Evolutionary conservation across 1,139 yeast species (phyloP), one percentile per base, ranked within the genome.

Genomic region (Zygoascus hellenicus): DNA sequence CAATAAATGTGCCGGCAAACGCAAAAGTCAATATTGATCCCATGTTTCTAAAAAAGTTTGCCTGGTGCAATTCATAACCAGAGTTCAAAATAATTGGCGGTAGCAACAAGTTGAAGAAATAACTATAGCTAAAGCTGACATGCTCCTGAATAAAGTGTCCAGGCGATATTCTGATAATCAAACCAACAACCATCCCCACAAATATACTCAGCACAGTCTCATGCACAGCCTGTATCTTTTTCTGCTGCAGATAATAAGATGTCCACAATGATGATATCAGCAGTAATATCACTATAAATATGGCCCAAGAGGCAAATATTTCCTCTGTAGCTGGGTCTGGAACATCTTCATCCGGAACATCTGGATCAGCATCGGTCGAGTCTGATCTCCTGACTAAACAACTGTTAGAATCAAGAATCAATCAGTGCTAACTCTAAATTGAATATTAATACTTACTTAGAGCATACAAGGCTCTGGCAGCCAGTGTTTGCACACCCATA

Each of bases 101-200:
- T 54, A 94, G 75, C 50, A 94, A 71, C 43, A 94, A 81, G 63
- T 94, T 94, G 76, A 94, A 94, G 68, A 94, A 94, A 66, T 92
- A 92, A 31, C 94, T 80, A 40, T 95, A 86, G 58, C 92, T 90
- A 74, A 94, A 94, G 51, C 95, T 89, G 46, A 94, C 97, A 7
- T 96, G 90, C 61, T 90, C 95, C 68, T 94, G 98, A 57, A 94
- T 94, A 64, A 88, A 89, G 64, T 89, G 97, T 33, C 98, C 98
- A 0, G 98, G 98, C 3, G 88, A 77, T 19, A 90, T 75, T 56
- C 98, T 76, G 53, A 94, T 89, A 40, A 92, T 78, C 41, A 94
- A 68, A 0, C 99, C 99, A 26, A 94, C 96, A 45, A 88, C 75
- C 97, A 89, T 90, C 30, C 99, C 99, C 59, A 92, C 88, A 63